A percentile compares a stretch with the other conserved stretches of the same genome.
Evolutionary conservation across 1,139 yeast genomes (phyloP).

Genomic region (Pichia norvegensis): DNA sequence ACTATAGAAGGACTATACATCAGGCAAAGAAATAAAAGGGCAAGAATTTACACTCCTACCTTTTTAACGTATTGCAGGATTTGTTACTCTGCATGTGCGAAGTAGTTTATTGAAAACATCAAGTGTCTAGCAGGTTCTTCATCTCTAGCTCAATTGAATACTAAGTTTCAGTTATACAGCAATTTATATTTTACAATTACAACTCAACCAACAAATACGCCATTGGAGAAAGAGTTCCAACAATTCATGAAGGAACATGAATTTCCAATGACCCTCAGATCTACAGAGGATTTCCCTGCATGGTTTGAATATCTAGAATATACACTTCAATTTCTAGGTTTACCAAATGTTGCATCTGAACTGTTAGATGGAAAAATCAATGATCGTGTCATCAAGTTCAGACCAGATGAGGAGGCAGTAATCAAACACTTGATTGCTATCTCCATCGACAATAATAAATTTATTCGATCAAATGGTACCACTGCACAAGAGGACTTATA

Average conservation of each 20-base stretch:
- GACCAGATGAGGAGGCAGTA: background rate
- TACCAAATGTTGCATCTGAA: background rate
- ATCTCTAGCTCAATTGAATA: too few species aligned
- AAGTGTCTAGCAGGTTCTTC: too few species aligned
- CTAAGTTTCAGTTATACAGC: too few species aligned
- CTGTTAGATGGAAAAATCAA: background rate
- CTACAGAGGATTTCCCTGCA: background rate
- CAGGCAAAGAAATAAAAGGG: too few species aligned
- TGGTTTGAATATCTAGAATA: background rate
- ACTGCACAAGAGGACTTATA: background rate
- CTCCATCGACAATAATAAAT: background rate
- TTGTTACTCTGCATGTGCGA: too few species aligned
- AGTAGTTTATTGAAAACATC: too few species aligned
- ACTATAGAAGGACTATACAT: too few species aligned
- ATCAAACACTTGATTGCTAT: background rate
- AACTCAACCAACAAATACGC: background rate
- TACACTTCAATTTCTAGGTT: background rate
- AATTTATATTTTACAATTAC: too few species aligned
- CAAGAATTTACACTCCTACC: too few species aligned
- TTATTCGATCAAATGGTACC: background rate
- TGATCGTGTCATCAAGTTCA: background rate
- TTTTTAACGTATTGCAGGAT: too few species aligned
- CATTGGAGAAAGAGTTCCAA: background rate
- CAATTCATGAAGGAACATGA: background rate
- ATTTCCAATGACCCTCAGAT: too few species aligned